Base-by-base conservation (phyloP, 306 rosid genomes). In the Cicer judaicum region DNA sequence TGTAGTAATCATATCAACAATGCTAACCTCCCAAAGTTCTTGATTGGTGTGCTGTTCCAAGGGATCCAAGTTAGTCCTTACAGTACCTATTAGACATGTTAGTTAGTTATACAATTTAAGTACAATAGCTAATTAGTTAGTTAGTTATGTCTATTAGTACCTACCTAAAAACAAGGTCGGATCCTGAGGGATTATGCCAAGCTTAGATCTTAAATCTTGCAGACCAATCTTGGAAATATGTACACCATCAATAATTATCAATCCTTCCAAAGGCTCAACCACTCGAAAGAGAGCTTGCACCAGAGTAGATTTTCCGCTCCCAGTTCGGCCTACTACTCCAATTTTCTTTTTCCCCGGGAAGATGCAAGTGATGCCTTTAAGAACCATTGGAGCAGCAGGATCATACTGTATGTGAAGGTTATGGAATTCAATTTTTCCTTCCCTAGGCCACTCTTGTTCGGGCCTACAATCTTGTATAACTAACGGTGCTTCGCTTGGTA, bases 261-360 rank as follows among this genome's bases (percentile, higher is more conserved):
- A 24, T 70, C 93, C 98, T 36, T 66, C 76, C 50, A 76, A 83
- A 59, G 96, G 91, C 80, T 92, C 93, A 34, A 92, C 91, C 9
- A 89, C 85, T 52, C 91, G 78, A 64, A 90, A 92, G 14, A 87
- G 95, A n/a, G 95, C 90, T 84, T 90, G 96, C 70, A 90, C 78
- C 80, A 92, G 68, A 36, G 98, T 92, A 36, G 95, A 92, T 82
- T 90, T 92, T 53, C 96, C 98, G 50, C 96, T 90, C 40, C 97
- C 93, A 5, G 97, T 92, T 80, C 97, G 81, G 5, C 98, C 98
- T 63, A 88, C 96, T 64, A 92, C 72, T 62, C 90, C 98, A 42
- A 87, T 87, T 62, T 88, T 92, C 86, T 83, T 88, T 19, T 61
- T 74, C 73, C 86, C 89, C 0, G 87, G 92, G 79, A 92, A 90